Base-by-base conservation (phyloP, 73 alveolate genomes). In the Durusdinium trenchii region DNA sequence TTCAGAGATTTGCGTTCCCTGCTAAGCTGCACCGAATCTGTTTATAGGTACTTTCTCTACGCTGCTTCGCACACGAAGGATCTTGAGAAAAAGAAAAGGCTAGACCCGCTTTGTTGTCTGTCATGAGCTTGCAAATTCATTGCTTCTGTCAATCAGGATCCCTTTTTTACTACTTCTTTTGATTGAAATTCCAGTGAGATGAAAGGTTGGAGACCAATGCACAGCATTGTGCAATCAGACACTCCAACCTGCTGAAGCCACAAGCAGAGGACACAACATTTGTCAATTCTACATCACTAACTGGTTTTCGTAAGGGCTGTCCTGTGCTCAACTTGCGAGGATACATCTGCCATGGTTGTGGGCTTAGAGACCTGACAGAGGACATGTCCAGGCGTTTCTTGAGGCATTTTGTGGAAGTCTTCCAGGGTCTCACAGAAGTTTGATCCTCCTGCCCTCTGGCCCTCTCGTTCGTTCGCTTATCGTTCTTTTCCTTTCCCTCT, bases 61-160 rank as follows among this genome's bases (percentile, higher is more conserved):
- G 96, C 96, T 9, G 96, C 96, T 35, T 87, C 96, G 71, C 96
- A 87, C 75, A 62, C 86, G 69, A 87, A 87, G n/a, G 96, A 87
- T 46, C 67, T 10, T 7, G 85, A 87, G 30, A 87, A 87, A 35
- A 87, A 76, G 96, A 87, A 87, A 47, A 64, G 96, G 96, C 85
- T 50, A 47, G 91, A n/a, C 30, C 60, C 3, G 60, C 12, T 46
- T 4, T 71, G 51, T n/a, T n/a, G 35, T 10, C 35, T 9, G 52
- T 3, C 1, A 10, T 64, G 78, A 7, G 16, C 78, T 62, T 7
- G 5, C 78, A 23, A 5, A 23, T 62, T 62, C 38, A 62, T 23
- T 62, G 9, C 38, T 23, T 62, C 32, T 5, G 32, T 62, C 78
- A 5, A 7, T 62, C 38, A 62, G n/a, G n/a, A 35, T 62, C 78